A percentile compares a stretch with the other conserved stretches of the same genome.
Conservation (phyloP, 371 early-diverging fungal genomes). For the Mortierella sp. region DNA sequence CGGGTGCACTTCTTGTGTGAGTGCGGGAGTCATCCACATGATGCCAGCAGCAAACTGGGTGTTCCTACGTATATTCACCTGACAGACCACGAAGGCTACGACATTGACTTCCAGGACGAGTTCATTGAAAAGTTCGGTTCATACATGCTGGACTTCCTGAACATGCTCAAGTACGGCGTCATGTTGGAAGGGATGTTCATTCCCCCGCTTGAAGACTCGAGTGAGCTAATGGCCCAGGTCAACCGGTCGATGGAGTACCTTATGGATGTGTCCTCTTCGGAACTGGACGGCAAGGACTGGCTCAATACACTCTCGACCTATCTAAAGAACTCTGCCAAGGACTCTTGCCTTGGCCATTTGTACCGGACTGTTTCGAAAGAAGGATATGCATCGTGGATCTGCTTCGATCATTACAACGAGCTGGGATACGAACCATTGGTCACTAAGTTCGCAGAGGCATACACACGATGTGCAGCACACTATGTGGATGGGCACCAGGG, state of each 20-base stretch:
- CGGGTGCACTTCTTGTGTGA: conserved; percentile 24
- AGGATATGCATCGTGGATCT: conserved; percentile 19
- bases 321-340: conserved; percentile 2
- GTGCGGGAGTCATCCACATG: conserved; percentile 9
- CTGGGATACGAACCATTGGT: neutral
- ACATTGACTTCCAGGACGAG: conserved; percentile 8
- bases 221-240: conserved; percentile 2
- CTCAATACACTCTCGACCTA: neutral
- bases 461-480: neutral
- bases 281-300: neutral
- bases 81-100: conserved; percentile 21
- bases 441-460: conserved; percentile 1
- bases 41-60: neutral
- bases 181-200: conserved; percentile 9
- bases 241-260: conserved; percentile 21
- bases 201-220: conserved; percentile 13
- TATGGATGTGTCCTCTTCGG: conserved; percentile 3
- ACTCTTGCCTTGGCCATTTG: conserved; percentile 12
- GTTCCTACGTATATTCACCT: conserved; percentile 18
- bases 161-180: conserved; percentile 29
- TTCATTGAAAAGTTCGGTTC: conserved; percentile 10
- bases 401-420: conserved; percentile 20
- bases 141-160: conserved; percentile 20
- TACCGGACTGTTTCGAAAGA: conserved; percentile 17
- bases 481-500: conserved; percentile 4